Evolutionary conservation across 2,329 filamentous ascomycete species (phyloP).

Genomic region (Ceratocystis destructans): DNA sequence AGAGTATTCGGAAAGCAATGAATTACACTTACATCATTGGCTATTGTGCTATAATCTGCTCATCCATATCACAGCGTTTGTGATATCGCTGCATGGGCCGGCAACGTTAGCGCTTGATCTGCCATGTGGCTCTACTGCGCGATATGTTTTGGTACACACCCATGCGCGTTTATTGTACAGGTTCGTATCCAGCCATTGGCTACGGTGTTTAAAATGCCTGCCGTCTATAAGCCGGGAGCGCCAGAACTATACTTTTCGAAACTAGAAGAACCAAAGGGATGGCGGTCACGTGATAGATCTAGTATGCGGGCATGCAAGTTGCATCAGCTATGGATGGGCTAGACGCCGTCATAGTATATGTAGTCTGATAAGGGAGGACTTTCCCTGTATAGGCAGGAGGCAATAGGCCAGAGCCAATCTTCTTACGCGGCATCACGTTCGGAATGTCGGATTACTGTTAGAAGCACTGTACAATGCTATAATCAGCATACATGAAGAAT

Average conservation of each 20-base stretch:
- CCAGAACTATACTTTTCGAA: neutral
- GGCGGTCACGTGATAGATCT: neutral
- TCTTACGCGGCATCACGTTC: neutral
- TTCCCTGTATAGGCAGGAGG: neutral
- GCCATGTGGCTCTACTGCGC: neutral
- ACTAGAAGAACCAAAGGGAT: neutral
- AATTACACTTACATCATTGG: neutral
- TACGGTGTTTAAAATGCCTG: neutral
- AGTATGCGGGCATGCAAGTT: neutral
- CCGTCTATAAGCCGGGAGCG: neutral
- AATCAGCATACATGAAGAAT: too few species aligned
- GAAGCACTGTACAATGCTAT: too few species aligned
- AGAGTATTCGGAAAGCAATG: neutral
- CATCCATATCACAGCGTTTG: neutral
- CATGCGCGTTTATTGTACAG: neutral
- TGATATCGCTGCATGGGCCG: too few species aligned
- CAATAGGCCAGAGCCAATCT: neutral
- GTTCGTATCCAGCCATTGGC: neutral
- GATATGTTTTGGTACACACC: neutral
- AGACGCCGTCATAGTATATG: neutral
- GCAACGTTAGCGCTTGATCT: neutral
- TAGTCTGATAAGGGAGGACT: neutral
- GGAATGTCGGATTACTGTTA: too few species aligned
- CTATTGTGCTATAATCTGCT: neutral
- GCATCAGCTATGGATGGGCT: neutral